Evolutionary conservation across 2,329 filamentous ascomycete genomes (phyloP), one percentile per base, ranked within the genome.

Genomic region (Nannizziopsis barbatae): DNA sequence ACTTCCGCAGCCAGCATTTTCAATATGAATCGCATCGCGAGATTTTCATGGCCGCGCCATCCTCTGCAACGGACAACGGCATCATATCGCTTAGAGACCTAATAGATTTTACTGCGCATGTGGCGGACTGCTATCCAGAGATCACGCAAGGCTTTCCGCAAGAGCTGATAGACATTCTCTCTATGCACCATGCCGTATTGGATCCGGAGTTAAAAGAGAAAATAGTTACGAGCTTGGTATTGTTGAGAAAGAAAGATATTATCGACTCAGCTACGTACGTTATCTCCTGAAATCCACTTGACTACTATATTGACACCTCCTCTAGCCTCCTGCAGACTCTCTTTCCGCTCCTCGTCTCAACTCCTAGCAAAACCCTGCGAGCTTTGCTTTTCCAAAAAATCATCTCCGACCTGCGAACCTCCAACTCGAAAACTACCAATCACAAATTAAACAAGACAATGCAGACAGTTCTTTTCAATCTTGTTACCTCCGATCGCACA

Each of bases 301-400:
- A 37, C n/a, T 36, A 5, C 18, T 30, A 6, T 32, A 32, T 18
- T 35, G n/a, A n/a, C 15, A 41, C 14, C 47, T 52, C 10, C 32
- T 43, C 12, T 48, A 66, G 72, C 8, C 76, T 96, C 1, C 75
- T 96, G 40, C 90, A 92, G 52, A 89, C 87, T 0, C 75, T 96
- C n/a, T 95, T 96, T 66, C 90, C 90, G 0, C 86, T 98, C 57
- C 78, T 98, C 32, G 82, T 95, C 5, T 76, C 84, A n/a, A 95
- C 92, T 1, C 84, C 86, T 1, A 94, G 87, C 70, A 98, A 98
- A 66, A 82, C 84, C 3, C 75, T 98, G 32, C 81, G 92, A 41
- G 78, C 81, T 35, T 73, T 95, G 10, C 74, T 96, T n/a, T 78
- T 92, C 75, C 76, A 81, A 58, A 95, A 95, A 67, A 95, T 96